Percentiles rank a stretch among this genome's conserved stretches.
Evolutionary conservation across 2,329 filamentous ascomycete genomes (phyloP).

Genomic region (Cladosporium velox): DNA sequence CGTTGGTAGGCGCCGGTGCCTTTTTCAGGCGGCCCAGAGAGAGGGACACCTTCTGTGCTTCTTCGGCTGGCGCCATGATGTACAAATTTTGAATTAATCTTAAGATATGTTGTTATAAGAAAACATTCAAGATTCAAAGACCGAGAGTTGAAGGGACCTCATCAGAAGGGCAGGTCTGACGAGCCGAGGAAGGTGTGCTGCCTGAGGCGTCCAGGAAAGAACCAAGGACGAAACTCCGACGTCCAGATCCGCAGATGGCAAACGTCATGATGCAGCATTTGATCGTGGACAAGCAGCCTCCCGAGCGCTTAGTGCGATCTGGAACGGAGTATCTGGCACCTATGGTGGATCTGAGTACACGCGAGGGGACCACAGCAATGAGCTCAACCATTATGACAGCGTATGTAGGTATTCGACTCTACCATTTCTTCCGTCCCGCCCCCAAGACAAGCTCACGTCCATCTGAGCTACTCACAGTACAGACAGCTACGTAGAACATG

Average conservation of each 20-base stretch:
- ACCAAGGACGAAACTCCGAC: not conserved
- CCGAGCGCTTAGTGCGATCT: conserved; percentile 14
- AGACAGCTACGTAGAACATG: not conserved
- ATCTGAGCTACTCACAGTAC: not conserved
- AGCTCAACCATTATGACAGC: conserved; percentile 11
- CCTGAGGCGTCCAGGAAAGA: not conserved
- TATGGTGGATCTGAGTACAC: conserved; percentile 9
- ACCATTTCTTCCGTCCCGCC: not conserved
- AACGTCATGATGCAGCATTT: conserved; percentile 18
- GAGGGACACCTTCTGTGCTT: conserved; percentile 33
- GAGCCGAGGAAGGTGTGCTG: conserved; percentile 7
- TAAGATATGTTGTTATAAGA: not conserved
- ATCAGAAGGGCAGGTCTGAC: conserved; percentile 7
- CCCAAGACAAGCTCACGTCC: not conserved
- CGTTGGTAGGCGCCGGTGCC: conserved; percentile 35
- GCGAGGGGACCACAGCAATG: conserved; percentile 13
- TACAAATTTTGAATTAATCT: not conserved
- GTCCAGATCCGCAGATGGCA: not conserved
- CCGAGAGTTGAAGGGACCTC: not conserved
- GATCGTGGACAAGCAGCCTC: not conserved
- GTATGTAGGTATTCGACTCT: not conserved
- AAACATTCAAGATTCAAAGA: conserved; percentile 6
- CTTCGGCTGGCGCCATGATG: conserved; percentile 9
- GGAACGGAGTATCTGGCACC: conserved; percentile 7
- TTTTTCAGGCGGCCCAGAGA: conserved; percentile 35